These are phyloP conservation scores for Seiridium unicorne DNA, from an alignment of 2,329 filamentous ascomycete species.

Conservation along the genomic window DNA sequence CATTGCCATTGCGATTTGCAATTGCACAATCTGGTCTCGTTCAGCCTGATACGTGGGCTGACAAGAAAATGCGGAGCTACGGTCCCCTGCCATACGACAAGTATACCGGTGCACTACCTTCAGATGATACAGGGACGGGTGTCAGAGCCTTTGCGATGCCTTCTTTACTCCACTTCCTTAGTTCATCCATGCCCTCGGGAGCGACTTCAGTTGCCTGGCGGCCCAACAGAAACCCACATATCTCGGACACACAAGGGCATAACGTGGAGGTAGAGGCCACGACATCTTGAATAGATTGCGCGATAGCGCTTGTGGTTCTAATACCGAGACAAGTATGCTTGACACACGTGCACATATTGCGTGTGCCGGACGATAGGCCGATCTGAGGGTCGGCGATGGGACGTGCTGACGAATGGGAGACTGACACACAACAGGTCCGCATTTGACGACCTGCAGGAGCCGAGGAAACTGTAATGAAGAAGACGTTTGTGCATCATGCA, in stretches of 20 bases:
- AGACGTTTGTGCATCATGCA: not conserved
- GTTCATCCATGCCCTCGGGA: too few relatives aligned
- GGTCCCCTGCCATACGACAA: too few relatives aligned
- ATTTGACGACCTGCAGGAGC: conserved; percentile 26
- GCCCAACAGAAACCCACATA: not conserved
- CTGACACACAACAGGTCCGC: conserved; percentile 27
- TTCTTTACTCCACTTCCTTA: too few relatives aligned
- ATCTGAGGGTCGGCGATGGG: conserved; percentile 26
- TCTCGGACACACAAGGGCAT: not conserved
- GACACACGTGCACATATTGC: conserved; percentile 12
- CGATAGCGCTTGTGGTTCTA: not conserved
- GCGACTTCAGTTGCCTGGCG: not conserved
- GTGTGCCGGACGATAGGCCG: conserved; percentile 23
- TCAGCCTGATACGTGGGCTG: too few relatives aligned
- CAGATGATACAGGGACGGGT: too few relatives aligned
- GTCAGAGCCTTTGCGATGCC: too few relatives aligned
- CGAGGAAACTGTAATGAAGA: conserved; percentile 13
- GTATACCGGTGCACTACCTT: too few relatives aligned
- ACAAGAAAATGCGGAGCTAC: too few relatives aligned
- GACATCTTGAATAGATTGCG: too few relatives aligned
- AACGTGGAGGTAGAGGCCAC: not conserved
- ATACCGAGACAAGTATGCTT: not conserved
- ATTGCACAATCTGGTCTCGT: too few relatives aligned
- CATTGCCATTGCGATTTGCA: too few relatives aligned
- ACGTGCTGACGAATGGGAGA: conserved; percentile 25